Evolutionary conservation across 306 rosid genomes (phyloP), one percentile per base, ranked within the genome.

Genomic region (Ziziphus jujuba): DNA sequence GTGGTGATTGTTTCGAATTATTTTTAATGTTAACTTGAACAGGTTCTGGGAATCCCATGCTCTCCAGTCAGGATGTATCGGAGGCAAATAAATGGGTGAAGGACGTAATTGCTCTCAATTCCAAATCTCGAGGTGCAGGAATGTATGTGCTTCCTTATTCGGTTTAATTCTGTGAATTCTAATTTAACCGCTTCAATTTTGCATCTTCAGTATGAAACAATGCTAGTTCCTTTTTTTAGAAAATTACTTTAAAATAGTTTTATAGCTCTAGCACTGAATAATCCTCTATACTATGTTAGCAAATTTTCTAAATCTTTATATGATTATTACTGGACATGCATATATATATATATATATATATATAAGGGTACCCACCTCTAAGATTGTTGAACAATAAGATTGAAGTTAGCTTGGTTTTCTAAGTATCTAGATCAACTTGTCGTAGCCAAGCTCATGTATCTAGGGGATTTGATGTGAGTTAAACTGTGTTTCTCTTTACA

Each of bases 1-100:
- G 15, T 24, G 21, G 33, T 24, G 9, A 22, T 6, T 51, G 6
- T 11, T 25, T 54, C 21, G 12, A 5, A 43, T 20, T n/a, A 24
- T 58, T 52, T 34, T 23, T 45, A 2, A n/a, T 2, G 11, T 58
- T 57, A 34, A 62, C 22, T 73, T 35, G 16, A 40, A 14, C 57
- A 87, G 96, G 98, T 71, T 90, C 97, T 22, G 96, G 87, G 57
- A 81, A 78, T 73, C 83, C 80, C 45, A 88, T 88, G 95, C 86
- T 92, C 14, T 90, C 91, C 16, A 48, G 69, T 72, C 78, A 84
- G 49, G 96, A 93, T 43, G 90, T 77, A 56, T 76, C 85, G 0
- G 89, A 78, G 23, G 93, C 91, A 33, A 84, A 67, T 85, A 71
- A 81, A 72, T 80, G 90, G 64, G 69, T 86, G 65, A 87, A 84